These are phyloP conservation scores for Cylindrotheca fusiformis DNA, from an alignment of 108 stramenopile genomes.

Conservation along the genomic window DNA sequence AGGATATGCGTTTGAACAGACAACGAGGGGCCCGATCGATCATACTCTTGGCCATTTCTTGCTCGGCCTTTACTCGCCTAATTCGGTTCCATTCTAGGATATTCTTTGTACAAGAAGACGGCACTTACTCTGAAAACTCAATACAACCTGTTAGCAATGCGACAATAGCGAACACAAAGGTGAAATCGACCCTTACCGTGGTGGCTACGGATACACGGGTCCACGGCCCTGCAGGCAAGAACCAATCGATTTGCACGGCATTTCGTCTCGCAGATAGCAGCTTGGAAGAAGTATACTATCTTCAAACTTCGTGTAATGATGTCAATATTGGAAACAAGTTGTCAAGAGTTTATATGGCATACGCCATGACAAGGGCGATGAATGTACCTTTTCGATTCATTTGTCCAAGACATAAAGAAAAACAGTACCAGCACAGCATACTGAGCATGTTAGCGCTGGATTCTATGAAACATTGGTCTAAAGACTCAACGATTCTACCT, in stretches of 20 bases:
- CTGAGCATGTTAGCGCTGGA: not conserved
- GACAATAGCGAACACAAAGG: too few relatives aligned
- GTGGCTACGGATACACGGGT: not conserved
- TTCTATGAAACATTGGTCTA: not conserved
- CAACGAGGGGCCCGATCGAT: too few relatives aligned
- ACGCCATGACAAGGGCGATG: not conserved
- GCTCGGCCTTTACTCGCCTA: too few relatives aligned
- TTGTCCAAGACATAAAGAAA: not conserved
- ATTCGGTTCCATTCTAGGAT: too few relatives aligned
- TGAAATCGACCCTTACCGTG: too few relatives aligned
- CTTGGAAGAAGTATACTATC: not conserved
- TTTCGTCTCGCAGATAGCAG: not conserved
- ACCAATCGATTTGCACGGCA: not conserved
- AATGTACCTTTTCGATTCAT: not conserved
- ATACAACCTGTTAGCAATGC: too few relatives aligned
- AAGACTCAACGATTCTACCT: not conserved
- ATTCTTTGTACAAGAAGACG: too few relatives aligned
- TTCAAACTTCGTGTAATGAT: not conserved
- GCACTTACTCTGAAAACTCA: too few relatives aligned
- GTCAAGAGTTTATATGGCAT: not conserved
- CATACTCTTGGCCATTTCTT: too few relatives aligned
- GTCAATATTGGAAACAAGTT: not conserved
- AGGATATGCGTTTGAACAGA: too few relatives aligned
- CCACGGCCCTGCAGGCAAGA: not conserved
- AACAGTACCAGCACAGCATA: not conserved